Conservation (phyloP, 2,329 filamentous ascomycete species). For the Pseudogymnoascus sp. region DNA sequence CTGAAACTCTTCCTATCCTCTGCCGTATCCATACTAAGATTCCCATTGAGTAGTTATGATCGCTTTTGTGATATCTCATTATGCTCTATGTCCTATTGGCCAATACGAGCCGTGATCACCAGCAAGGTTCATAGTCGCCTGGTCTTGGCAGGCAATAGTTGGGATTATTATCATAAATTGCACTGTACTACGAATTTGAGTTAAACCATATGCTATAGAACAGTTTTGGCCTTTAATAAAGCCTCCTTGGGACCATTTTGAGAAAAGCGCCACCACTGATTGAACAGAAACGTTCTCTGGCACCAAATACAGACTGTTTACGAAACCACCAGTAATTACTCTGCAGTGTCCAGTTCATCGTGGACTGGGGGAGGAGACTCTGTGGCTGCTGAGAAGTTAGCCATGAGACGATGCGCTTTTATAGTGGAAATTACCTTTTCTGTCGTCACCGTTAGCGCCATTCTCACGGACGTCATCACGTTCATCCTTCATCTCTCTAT, state of each 20-base stretch:
- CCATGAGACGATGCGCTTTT: not conserved
- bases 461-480: constrained; percentile 67
- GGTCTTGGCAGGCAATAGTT: not conserved
- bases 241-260: not conserved
- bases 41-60: not conserved
- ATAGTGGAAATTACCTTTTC: constrained; percentile 62
- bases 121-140: not conserved
- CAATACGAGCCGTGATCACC: not conserved
- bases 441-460: constrained; percentile 76
- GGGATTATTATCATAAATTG: constrained; percentile 7
- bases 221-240: not conserved
- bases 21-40: not conserved
- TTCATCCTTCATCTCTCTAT: constrained; percentile 45
- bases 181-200: not conserved
- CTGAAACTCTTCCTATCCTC: not conserved
- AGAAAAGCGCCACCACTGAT: not conserved
- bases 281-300: not conserved
- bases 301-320: constrained; percentile 1
- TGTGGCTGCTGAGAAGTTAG: constrained; percentile 39
- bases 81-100: not conserved
- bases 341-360: constrained; percentile 93
- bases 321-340: constrained; percentile 41
- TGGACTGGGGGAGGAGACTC: constrained; percentile 79
- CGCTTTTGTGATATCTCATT: not conserved
- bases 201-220: not conserved